Base-by-base conservation (phyloP, 495 filamentous ascomycete genomes). In the Aspergillus incahuasiensis region DNA sequence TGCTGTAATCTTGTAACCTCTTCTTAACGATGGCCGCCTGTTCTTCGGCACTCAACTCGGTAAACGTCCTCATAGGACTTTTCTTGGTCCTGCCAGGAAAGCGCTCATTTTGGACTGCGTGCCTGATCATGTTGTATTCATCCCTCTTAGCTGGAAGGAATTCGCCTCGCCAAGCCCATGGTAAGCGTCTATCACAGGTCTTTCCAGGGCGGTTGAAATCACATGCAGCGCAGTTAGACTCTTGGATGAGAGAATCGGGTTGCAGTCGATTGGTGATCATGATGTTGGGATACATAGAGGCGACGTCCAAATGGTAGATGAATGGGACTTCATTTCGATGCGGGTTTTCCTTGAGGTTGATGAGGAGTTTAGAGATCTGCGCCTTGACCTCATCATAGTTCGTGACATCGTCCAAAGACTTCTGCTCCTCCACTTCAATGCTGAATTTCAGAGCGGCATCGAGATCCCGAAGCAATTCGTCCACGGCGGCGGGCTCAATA, bases 221-320 rank as follows among this genome's bases (percentile, higher is more conserved):
- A 68, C 94, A 99, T 7, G 95, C 91, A 0, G 94, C 94, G 64
- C 94, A 99, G 58, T 94, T 86, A 3, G 95, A 92, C 66, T 99
- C 94, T 43, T 91, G 73, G 38, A 97, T 96, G 90, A 99, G 94
- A 5, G 95, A 97, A 68, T 99, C 94, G 1, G 94, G 94, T 54
- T 99, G 94, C 28, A 99, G 72, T 63, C 94, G 89, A 65, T 99
- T 99, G 9, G 95, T 99, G 4, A 94, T 97, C 95, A 99, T 99
- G 71, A 99, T 99, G 67, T 99, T 99, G 16, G 94, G 94, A 69
- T 99, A 99, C 94, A 99, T 99, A 49, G 94, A 96, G 15, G 94
- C 94, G 44, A 99, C 94, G 62, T 99, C 94, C 67, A 99, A 77
- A 77, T 99, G 94, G 70, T 99, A 99, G 51, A 99, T 99, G 32